Conservation (phyloP, 139 green algal genomes). For the Volvox reticuliferus region DNA sequence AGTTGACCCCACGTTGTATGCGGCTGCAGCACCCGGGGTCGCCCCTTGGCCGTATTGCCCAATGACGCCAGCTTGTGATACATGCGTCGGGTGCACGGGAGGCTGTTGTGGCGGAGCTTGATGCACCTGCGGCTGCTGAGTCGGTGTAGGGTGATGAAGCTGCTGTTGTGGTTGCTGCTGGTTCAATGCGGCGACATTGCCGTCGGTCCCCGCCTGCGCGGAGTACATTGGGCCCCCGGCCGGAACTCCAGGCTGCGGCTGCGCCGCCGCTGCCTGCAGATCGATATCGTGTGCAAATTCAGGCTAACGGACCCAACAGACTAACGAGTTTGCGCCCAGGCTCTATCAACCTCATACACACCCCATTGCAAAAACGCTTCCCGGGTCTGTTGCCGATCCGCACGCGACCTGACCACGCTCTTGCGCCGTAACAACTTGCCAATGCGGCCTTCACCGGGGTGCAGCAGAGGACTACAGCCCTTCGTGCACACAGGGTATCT, state of each 20-base stretch:
- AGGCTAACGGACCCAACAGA: too few species aligned
- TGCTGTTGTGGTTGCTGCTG: slow-evolving; percentile 29
- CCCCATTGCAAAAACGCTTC: too few species aligned
- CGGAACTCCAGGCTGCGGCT: not conserved
- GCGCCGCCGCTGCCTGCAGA: not conserved
- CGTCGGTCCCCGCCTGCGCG: not conserved
- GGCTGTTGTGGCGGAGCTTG: slow-evolving; percentile 4
- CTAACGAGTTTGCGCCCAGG: too few species aligned
- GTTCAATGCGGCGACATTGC: not conserved
- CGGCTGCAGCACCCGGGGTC: not conserved
- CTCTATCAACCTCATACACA: too few species aligned
- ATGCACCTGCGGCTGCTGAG: slow-evolving; percentile 7
- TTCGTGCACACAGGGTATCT: too few species aligned
- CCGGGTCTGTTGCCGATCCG: too few species aligned
- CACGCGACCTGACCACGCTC: too few species aligned
- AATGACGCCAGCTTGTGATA: not conserved
- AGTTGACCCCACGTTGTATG: not conserved
- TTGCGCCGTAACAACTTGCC: too few species aligned
- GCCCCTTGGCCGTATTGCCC: not conserved
- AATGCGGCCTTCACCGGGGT: too few species aligned
- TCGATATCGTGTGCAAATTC: too few species aligned
- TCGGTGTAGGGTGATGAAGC: not conserved
- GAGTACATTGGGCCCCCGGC: not conserved
- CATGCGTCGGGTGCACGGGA: not conserved
- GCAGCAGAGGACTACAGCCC: too few species aligned